These are phyloP conservation scores for Lachancea quebecensis DNA, from an alignment of 805 yeast genomes.

Conservation along the genomic window DNA sequence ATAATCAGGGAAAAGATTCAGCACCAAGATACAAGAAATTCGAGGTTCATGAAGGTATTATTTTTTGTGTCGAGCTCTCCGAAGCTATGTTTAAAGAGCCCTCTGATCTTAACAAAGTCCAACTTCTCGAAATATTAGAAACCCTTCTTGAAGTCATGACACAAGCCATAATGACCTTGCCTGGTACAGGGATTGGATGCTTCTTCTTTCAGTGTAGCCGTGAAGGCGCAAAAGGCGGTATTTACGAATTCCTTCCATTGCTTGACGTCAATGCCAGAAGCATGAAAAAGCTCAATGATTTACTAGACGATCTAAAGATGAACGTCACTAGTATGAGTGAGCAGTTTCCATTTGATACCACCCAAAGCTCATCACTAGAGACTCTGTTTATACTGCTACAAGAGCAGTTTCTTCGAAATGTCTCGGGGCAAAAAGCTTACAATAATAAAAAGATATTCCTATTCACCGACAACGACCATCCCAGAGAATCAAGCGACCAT, in stretches of 20 bases:
- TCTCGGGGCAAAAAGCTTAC: slow-evolving; percentile 37
- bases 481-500: slow-evolving; percentile 39
- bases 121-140: slow-evolving; percentile 45
- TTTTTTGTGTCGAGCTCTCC: slow-evolving; percentile 56
- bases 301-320: slow-evolving; percentile 38
- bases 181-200: slow-evolving; percentile 71
- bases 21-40: slow-evolving; percentile 18
- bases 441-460: slow-evolving; percentile 56
- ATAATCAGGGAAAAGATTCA: background rate
- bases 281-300: slow-evolving; percentile 49
- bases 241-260: slow-evolving; percentile 45
- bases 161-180: slow-evolving; percentile 55
- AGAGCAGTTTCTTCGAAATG: slow-evolving; percentile 44
- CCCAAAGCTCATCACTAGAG: slow-evolving; percentile 28
- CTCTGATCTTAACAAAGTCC: slow-evolving; percentile 33
- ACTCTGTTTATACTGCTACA: slow-evolving; percentile 45
- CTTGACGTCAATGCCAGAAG: slow-evolving; percentile 48
- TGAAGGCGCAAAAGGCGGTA: slow-evolving; percentile 36
- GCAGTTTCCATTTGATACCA: slow-evolving; percentile 27
- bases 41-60: slow-evolving; percentile 56
- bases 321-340: slow-evolving; percentile 22
- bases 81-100: slow-evolving; percentile 36
- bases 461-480: slow-evolving; percentile 71
- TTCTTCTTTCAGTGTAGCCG: slow-evolving; percentile 47
- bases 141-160: slow-evolving; percentile 57